Evolutionary conservation across 371 early-diverging fungal genomes (phyloP).

Genomic region (Mortierella sp.): DNA sequence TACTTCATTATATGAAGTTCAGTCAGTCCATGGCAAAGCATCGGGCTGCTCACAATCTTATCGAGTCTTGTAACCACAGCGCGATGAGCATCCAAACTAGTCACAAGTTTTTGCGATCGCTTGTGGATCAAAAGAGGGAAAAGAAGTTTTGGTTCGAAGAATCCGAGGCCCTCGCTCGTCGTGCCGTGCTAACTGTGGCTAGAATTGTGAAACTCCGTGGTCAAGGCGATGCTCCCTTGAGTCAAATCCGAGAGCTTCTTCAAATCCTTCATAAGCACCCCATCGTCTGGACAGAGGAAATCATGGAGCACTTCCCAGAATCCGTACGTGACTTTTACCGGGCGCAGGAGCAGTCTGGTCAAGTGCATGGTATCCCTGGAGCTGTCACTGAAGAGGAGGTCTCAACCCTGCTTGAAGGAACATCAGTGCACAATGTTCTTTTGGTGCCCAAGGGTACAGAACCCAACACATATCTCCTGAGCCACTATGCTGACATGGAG

Average conservation of each 20-base stretch:
- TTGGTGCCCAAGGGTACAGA: slow-evolving; percentile 47
- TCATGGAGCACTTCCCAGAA: slow-evolving; percentile 64
- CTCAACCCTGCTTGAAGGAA: slow-evolving; percentile 35
- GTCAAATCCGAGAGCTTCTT: slow-evolving; percentile 64
- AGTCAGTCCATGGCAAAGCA: slow-evolving; percentile 38
- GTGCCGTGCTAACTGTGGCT: slow-evolving; percentile 66
- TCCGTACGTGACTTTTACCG: slow-evolving; percentile 63
- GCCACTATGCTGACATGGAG: slow-evolving; percentile 64
- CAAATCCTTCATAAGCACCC: slow-evolving; percentile 62
- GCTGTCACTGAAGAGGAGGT: slow-evolving; percentile 55
- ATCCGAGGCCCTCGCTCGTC: slow-evolving; percentile 71
- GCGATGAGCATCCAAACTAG: slow-evolving; percentile 65
- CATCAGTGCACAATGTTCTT: slow-evolving; percentile 54
- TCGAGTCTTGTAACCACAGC: slow-evolving; percentile 47
- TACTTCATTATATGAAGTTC: slow-evolving; percentile 68
- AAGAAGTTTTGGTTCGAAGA: slow-evolving; percentile 74
- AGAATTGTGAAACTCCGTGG: slow-evolving; percentile 73
- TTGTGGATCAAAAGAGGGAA: slow-evolving; percentile 70
- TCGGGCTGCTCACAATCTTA: slow-evolving; percentile 38
- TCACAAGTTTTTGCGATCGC: slow-evolving; percentile 65
- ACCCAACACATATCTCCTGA: slow-evolving; percentile 43
- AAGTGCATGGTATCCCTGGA: slow-evolving; percentile 32
- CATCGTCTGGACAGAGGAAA: slow-evolving; percentile 68
- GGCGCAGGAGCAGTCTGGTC: slow-evolving; percentile 29
- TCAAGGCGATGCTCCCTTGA: slow-evolving; percentile 67